phyloP scores from a whole-genome alignment of 2,329 filamentous ascomycete genomes.

The Blastomyces parvus region DNA sequence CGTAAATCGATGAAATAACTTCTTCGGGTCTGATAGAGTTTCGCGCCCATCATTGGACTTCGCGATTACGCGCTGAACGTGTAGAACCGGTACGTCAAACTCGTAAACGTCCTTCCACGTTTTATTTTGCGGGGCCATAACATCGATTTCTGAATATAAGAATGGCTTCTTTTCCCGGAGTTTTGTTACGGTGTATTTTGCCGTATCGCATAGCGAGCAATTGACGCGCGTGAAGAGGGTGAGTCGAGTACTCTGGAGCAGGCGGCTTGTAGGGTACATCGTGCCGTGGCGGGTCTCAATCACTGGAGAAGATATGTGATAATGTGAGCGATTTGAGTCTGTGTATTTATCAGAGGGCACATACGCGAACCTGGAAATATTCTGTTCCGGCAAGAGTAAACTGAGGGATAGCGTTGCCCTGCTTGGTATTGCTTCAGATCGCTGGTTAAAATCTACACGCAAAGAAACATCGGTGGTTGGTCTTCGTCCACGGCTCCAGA shows the following conservation, averaged over 20 bases:
- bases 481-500: constrained; percentile 11
- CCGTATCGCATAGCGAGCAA: constrained; percentile 53
- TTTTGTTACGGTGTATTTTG: constrained; percentile 47
- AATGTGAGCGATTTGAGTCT: background rate
- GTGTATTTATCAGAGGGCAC: background rate
- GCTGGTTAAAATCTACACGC: too few relatives aligned
- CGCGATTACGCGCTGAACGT: constrained; percentile 42
- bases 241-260: constrained; percentile 34
- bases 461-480: background rate
- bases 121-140: constrained; percentile 46
- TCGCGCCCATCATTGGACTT: constrained; percentile 38
- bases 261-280: constrained; percentile 18
- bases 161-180: constrained; percentile 46
- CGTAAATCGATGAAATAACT: constrained; percentile 55
- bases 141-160: constrained; percentile 50
- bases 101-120: constrained; percentile 54
- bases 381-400: background rate
- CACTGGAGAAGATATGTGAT: too few relatives aligned
- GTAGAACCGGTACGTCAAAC: constrained; percentile 56
- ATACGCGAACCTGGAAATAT: background rate
- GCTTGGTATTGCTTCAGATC: background rate
- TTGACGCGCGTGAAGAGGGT: constrained; percentile 53
- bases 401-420: background rate
- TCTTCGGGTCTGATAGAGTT: constrained; percentile 50
- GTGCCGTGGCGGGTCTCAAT: background rate